Evolutionary conservation across 805 yeast species (phyloP).

Genomic region (Jamesozyma lodderae): DNA sequence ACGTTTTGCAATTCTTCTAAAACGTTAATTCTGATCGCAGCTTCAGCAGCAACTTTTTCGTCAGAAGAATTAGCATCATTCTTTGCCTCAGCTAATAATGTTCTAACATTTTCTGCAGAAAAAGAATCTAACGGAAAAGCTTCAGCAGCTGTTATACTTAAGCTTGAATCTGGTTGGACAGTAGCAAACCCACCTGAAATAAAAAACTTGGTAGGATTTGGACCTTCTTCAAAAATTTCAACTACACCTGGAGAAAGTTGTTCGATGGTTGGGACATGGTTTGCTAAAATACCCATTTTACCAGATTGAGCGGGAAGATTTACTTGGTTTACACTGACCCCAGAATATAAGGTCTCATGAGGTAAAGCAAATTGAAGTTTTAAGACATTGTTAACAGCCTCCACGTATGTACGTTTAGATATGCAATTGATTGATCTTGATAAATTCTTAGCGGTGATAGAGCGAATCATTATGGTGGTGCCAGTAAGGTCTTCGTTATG

Average conservation of each 20-base stretch:
- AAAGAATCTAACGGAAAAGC: constrained; percentile 88
- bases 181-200: constrained; percentile 96
- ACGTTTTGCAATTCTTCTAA: constrained; percentile 77
- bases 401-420: constrained; percentile 79
- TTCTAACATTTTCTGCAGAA: constrained; percentile 68
- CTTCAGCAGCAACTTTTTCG: constrained; percentile 86
- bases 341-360: constrained; percentile 57
- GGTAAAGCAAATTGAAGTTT: constrained; percentile 89
- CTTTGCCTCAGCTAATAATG: constrained; percentile 85
- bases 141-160: constrained; percentile 88
- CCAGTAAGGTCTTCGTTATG: no score
- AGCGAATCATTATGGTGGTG: constrained; percentile 26
- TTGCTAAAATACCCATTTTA: constrained; percentile 92
- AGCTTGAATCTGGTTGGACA: constrained; percentile 86
- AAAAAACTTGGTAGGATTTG: constrained; percentile 68
- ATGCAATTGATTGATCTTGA: constrained; percentile 16
- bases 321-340: constrained; percentile 54
- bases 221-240: constrained; percentile 73
- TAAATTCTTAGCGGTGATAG: constrained; percentile 28
- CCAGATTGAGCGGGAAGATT: constrained; percentile 94
- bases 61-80: constrained; percentile 79
- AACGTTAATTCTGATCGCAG: constrained; percentile 90
- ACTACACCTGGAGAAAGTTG: constrained; percentile 94
- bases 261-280: constrained; percentile 96
- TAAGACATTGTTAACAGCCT: constrained; percentile 51